These are phyloP conservation scores for Monilinia aucupariae DNA, from an alignment of 2,329 filamentous ascomycete genomes.

Conservation along the genomic window DNA sequence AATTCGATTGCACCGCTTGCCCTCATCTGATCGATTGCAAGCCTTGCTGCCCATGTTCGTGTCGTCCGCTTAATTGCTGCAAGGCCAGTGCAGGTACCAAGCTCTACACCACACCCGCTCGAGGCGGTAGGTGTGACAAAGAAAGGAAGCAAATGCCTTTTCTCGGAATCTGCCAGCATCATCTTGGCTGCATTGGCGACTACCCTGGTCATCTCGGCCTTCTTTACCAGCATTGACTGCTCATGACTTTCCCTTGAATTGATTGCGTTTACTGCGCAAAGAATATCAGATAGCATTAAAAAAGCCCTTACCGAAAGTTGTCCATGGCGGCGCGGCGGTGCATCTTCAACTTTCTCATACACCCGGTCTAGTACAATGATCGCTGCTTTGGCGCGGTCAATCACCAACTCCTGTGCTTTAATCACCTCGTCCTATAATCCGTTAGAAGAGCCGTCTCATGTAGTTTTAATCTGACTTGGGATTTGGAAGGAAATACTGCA, in stretches of 20 bases:
- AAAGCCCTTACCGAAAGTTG: not conserved
- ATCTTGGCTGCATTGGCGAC: slow-evolving; percentile 4
- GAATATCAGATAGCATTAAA: not conserved
- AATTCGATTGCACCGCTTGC: not conserved
- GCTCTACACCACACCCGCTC: not conserved
- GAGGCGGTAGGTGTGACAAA: not conserved
- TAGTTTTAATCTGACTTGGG: not conserved
- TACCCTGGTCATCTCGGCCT: not conserved
- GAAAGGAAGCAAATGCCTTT: not conserved
- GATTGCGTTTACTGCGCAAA: not conserved
- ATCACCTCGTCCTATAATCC: not conserved
- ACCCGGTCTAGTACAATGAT: not conserved
- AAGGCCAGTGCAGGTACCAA: not conserved
- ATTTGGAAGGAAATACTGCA: not conserved
- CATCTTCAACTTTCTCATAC: not conserved
- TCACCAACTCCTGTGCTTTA: not conserved
- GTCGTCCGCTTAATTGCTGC: not conserved
- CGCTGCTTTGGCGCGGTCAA: not conserved
- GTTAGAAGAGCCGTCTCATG: not conserved
- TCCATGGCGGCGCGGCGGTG: not conserved
- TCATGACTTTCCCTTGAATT: not conserved
- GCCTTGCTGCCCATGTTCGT: not conserved
- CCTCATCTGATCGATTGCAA: not conserved
- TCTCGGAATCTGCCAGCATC: not conserved
- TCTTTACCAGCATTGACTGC: not conserved